Evolutionary conservation across 225 moss, liverwort and hornwort genomes (phyloP), one percentile per base, ranked within the genome.

Genomic region (Bryum argenteum): DNA sequence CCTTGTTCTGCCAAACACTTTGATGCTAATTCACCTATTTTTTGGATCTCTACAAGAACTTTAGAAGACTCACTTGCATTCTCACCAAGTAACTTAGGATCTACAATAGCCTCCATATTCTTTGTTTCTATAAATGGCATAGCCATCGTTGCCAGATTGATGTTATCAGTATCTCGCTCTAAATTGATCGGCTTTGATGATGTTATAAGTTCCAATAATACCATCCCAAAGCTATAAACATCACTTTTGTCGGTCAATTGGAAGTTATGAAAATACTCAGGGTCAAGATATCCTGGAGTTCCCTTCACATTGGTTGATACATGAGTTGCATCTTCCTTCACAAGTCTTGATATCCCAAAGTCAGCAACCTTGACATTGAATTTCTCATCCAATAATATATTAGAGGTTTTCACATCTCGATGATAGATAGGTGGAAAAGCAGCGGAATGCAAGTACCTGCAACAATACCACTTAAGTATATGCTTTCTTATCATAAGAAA

Each of bases 141-240:
- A 2, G 24, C 61, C 55, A 67, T 38, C 0, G 38, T 8, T 10
- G 8, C 15, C 16, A 72, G 54, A 24, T 55, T 67, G 3, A 45
- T 9, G 18, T n/a, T 13, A 0, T 61, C 0, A 28, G 6, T 6
- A 33, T 20, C 8, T 10, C 54, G 54, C 0, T 43, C 1, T 3
- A 61, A 18, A 3, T 71, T 57, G 0, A 40, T 2, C 9, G 26
- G 40, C 57, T 70, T 70, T 39, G 14, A 45, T 1, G 50, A 63
- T 15, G 82, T 87, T 6, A 89, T 9, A 9, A 89, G 61, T 74
- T 89, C 84, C 64, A 93, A 54, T 53, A 89, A 51, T 11, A 93
- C 85, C 55, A 93, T 79, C 3, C 87, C 87, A 45, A 91, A 93
- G 69, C 93, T 80, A 61, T 85, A 91, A 0, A 88, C 85, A 70